phyloP scores from a whole-genome alignment of 345 rosid species.

The Kandelia obovata region DNA sequence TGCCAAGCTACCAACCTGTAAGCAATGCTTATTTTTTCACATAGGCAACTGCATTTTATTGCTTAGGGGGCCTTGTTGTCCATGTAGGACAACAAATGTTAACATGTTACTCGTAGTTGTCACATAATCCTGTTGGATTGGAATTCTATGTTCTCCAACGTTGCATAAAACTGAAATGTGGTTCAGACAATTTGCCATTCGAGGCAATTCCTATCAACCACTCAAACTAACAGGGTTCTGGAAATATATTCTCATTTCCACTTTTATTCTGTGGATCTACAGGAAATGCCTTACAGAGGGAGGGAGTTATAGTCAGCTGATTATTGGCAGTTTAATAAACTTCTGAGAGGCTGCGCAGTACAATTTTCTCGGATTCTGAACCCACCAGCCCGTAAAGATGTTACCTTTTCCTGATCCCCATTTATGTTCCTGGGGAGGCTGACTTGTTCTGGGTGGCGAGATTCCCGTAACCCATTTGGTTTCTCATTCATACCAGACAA shows the following conservation, averaged over 20 bases:
- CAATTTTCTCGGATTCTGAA: slow-evolving; percentile 12
- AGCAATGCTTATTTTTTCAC: slow-evolving; percentile 16
- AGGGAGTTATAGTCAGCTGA: slow-evolving; percentile 40
- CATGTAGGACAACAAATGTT: too few species aligned
- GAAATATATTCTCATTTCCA: neutral
- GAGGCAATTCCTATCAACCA: too few species aligned
- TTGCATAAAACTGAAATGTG: too few species aligned
- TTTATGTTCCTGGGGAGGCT: slow-evolving; percentile 3
- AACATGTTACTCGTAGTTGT: too few species aligned
- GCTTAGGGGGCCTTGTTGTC: too few species aligned
- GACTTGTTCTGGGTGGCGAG: slow-evolving; percentile 20
- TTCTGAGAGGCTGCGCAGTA: slow-evolving; percentile 15
- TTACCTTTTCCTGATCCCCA: neutral
- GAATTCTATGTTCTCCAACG: too few species aligned
- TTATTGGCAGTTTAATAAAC: slow-evolving; percentile 21
- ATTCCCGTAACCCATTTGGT: slow-evolving; percentile 17
- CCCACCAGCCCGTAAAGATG: slow-evolving; percentile 1
- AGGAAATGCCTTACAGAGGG: slow-evolving; percentile 73
- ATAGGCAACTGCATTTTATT: neutral
- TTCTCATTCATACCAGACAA: slow-evolving; percentile 14
- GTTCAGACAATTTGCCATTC: too few species aligned
- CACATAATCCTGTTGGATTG: too few species aligned
- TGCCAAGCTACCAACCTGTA: slow-evolving; percentile 70
- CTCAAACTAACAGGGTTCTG: too few species aligned
- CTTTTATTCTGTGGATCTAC: slow-evolving; percentile 12